phyloP scores from a whole-genome alignment of 306 rosid species.

The Quercus ilex region DNA sequence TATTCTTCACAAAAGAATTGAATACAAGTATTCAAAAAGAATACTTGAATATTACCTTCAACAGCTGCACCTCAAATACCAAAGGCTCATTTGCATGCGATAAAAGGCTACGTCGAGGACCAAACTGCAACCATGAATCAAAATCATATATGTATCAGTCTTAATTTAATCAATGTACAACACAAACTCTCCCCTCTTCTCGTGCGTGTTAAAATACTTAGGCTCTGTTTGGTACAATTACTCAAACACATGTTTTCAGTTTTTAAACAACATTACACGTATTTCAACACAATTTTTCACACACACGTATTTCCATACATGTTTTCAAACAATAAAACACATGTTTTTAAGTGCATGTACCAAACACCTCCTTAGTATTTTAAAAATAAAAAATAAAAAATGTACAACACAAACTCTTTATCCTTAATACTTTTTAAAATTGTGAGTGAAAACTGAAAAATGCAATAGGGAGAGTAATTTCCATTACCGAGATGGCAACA shows the following conservation, averaged over 20 bases:
- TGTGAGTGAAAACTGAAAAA: too few relatives aligned
- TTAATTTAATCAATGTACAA: not conserved
- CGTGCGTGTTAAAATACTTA: too few relatives aligned
- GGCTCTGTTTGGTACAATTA: too few relatives aligned
- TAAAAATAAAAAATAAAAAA: not conserved
- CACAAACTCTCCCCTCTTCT: not conserved
- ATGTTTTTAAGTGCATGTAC: too few relatives aligned
- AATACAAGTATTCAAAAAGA: not conserved
- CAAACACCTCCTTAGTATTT: too few relatives aligned
- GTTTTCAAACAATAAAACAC: too few relatives aligned
- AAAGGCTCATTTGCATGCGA: constrained; percentile 79
- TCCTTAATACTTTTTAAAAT: not conserved
- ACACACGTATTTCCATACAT: too few relatives aligned
- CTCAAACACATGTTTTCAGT: too few relatives aligned
- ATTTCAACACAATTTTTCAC: too few relatives aligned
- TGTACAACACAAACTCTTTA: not conserved
- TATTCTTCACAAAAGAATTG: not conserved
- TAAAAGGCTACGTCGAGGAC: constrained; percentile 85
- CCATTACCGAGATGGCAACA: not conserved
- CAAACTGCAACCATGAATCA: constrained; percentile 61
- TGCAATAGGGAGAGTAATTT: too few relatives aligned
- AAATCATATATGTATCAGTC: not conserved
- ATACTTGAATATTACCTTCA: constrained; percentile 54
- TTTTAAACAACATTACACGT: too few relatives aligned
- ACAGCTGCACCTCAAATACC: constrained; percentile 87